These are phyloP conservation scores for Blastobotrys proliferans DNA, from an alignment of 1,139 yeast species.

Conservation along the genomic window DNA sequence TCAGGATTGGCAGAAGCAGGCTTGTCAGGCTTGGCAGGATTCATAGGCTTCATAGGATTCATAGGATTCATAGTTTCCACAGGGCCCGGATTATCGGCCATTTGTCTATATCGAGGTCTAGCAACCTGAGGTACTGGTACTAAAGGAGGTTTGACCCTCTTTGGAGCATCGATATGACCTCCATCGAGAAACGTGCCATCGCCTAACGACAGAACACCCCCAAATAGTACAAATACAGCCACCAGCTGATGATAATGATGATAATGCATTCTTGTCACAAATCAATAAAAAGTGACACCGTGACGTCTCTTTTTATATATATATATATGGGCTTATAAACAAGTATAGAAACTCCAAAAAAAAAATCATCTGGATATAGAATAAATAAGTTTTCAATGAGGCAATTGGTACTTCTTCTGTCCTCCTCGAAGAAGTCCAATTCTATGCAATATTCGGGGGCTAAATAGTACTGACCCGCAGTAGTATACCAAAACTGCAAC, in stretches of 20 bases:
- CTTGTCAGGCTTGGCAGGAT: not conserved
- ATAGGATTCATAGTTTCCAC: no score
- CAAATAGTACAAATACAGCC: no score
- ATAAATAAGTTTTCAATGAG: no score
- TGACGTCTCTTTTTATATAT: not conserved
- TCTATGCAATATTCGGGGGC: not conserved
- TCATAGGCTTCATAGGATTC: not conserved
- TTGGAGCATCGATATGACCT: no score
- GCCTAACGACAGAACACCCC: no score
- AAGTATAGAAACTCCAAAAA: not conserved
- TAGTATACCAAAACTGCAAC: conserved; percentile 37
- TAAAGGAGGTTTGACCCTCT: no score
- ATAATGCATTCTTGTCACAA: no score
- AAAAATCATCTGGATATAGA: no score
- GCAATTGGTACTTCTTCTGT: not conserved
- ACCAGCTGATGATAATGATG: no score
- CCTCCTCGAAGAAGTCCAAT: not conserved
- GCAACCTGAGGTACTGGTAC: no score
- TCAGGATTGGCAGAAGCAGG: not conserved
- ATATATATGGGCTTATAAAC: not conserved
- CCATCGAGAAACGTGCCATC: no score
- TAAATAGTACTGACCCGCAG: conserved; percentile 16
- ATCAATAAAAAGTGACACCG: not conserved
- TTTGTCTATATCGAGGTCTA: not conserved
- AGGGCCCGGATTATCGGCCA: not conserved